Evolutionary conservation across 1,284 basidiomycete genomes (phyloP).

Genomic region (Cutaneotrichosporon dermatis): DNA sequence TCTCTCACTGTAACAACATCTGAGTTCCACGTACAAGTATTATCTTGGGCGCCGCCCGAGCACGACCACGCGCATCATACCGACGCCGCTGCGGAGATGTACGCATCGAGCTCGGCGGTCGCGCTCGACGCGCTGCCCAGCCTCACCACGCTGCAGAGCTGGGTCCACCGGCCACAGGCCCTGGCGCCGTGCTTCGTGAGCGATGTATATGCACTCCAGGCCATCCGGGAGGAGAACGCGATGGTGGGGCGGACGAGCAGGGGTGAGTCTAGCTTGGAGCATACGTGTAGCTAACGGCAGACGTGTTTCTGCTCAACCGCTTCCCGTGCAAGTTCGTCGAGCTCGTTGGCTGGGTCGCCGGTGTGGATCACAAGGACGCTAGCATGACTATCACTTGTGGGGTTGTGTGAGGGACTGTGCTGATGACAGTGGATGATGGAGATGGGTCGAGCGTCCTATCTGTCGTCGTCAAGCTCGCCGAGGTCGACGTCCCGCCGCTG

Average conservation of each 20-base stretch:
- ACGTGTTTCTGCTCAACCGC: constrained; percentile 35
- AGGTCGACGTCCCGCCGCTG: not conserved
- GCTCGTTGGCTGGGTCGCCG: constrained; percentile 42
- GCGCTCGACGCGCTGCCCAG: constrained; percentile 19
- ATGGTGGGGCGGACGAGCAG: constrained; percentile 6
- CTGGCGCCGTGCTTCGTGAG: constrained; percentile 34
- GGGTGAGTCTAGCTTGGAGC: constrained; percentile 3
- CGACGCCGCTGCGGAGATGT: not conserved
- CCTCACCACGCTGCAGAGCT: constrained; percentile 25
- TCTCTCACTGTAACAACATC: not conserved
- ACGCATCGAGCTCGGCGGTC: constrained; percentile 10
- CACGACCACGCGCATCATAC: no score
- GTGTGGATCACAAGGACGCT: constrained; percentile 37
- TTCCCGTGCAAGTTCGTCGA: constrained; percentile 40
- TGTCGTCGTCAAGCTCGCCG: constrained; percentile 23
- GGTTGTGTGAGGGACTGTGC: not conserved
- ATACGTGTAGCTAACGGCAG: constrained; percentile 13
- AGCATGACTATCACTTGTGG: constrained; percentile 27
- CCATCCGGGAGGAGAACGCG: constrained; percentile 9
- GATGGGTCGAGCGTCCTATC: constrained; percentile 32
- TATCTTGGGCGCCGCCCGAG: no score
- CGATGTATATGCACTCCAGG: constrained; percentile 31
- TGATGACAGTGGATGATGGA: constrained; percentile 39
- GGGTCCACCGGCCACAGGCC: constrained; percentile 39
- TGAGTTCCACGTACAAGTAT: not conserved